phyloP scores from a whole-genome alignment of 1,284 basidiomycete species.

The Sanghuangporus baumii region DNA sequence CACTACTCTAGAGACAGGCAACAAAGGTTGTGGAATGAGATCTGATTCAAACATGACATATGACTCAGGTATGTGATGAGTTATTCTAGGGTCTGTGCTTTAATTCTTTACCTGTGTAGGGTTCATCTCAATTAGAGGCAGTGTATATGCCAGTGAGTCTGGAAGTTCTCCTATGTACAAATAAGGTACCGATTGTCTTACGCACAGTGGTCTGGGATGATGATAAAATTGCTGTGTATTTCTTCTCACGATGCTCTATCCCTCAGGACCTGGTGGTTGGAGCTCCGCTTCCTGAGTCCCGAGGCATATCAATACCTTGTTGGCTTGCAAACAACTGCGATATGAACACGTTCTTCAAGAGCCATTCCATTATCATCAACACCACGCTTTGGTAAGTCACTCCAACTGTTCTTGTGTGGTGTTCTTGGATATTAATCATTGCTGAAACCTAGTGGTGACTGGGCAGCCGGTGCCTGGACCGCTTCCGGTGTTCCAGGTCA shows the following conservation, averaged over 20 bases:
- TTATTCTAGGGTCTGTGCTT: constrained; percentile 44
- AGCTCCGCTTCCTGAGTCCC: constrained; percentile 61
- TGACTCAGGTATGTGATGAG: constrained; percentile 20
- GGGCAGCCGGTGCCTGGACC: constrained; percentile 80
- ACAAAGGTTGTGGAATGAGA: constrained; percentile 66
- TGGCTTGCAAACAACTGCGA: constrained; percentile 69
- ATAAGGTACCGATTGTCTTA: neutral
- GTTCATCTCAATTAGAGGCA: constrained; percentile 72
- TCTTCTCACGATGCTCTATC: constrained; percentile 67
- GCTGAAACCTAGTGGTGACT: constrained; percentile 63
- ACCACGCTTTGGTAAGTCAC: constrained; percentile 68
- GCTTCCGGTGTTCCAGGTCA: constrained; percentile 70
- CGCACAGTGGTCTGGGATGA: constrained; percentile 65
- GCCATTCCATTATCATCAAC: constrained; percentile 75
- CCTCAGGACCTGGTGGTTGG: constrained; percentile 69
- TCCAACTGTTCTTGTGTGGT: constrained; percentile 17
- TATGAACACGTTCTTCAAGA: constrained; percentile 69
- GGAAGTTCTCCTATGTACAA: neutral
- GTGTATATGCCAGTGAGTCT: constrained; percentile 73
- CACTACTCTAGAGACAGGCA: constrained; percentile 57
- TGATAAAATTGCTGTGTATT: constrained; percentile 70
- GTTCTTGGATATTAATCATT: constrained; percentile 6
- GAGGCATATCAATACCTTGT: constrained; percentile 71
- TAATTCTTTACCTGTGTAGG: neutral
- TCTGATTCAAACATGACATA: constrained; percentile 26